phyloP scores from a whole-genome alignment of 306 rosid species.

The Malus fusca region DNA sequence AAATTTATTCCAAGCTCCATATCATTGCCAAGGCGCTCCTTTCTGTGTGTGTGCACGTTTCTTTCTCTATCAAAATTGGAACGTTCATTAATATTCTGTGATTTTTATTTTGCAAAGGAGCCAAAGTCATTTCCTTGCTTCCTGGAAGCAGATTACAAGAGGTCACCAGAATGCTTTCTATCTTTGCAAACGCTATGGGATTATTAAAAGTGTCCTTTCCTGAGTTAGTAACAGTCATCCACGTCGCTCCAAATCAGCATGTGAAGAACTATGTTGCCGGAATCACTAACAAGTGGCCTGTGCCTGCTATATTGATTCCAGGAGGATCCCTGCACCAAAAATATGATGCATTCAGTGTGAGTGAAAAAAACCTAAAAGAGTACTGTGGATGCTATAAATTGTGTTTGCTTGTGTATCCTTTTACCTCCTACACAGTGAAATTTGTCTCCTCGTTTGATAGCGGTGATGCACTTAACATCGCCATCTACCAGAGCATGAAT shows the following conservation, averaged over 20 bases:
- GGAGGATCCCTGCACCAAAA: constrained; percentile 56
- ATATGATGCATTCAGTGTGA: constrained; percentile 85
- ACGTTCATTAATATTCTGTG: constrained; percentile 12
- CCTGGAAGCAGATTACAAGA: constrained; percentile 98
- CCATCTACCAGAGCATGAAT: background rate
- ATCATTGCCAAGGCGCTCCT: background rate
- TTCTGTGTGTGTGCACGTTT: background rate
- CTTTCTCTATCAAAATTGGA: background rate
- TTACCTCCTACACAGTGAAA: too few species aligned
- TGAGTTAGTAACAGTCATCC: constrained; percentile 51
- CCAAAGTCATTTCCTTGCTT: constrained; percentile 75
- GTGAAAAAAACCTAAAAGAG: background rate
- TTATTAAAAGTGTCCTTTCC: constrained; percentile 45
- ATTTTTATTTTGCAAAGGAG: constrained; percentile 43
- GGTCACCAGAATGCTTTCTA: constrained; percentile 72
- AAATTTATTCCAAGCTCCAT: background rate
- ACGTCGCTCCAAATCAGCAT: constrained; percentile 65
- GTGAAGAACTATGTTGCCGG: constrained; percentile 46
- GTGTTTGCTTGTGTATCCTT: too few species aligned
- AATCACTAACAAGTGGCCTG: constrained; percentile 61
- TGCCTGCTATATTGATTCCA: constrained; percentile 51
- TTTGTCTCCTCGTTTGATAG: too few species aligned
- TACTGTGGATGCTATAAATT: background rate
- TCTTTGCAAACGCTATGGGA: constrained; percentile 51
- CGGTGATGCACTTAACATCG: background rate